These are phyloP conservation scores for Aspergillus flavus DNA, from an alignment of 2,329 filamentous ascomycete genomes.

Conservation along the genomic window DNA sequence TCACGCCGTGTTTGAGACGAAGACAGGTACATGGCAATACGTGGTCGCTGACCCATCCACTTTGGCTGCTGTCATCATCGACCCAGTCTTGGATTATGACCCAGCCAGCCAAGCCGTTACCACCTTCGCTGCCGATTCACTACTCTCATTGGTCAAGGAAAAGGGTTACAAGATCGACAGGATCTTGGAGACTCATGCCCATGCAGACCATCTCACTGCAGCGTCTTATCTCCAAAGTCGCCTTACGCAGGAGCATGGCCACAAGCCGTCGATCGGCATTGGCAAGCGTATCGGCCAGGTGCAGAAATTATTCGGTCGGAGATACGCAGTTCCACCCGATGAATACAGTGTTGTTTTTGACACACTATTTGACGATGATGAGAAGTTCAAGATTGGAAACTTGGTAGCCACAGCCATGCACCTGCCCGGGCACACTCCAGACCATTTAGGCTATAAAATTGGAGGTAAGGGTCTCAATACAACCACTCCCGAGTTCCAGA, in stretches of 20 bases:
- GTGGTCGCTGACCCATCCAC: conserved; percentile 59
- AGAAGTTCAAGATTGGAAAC: conserved; percentile 55
- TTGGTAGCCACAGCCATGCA: conserved; percentile 56
- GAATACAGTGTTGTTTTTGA: conserved; percentile 58
- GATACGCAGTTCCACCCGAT: conserved; percentile 50
- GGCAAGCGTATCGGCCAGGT: conserved; percentile 60
- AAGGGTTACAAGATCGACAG: conserved; percentile 52
- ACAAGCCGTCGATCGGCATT: conserved; percentile 55
- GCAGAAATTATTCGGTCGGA: conserved; percentile 54
- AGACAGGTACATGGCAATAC: conserved; percentile 64
- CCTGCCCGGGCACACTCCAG: conserved; percentile 65
- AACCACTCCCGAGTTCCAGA: no score
- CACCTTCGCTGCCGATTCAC: conserved; percentile 55
- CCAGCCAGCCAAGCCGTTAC: conserved; percentile 46
- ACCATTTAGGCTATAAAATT: conserved; percentile 64
- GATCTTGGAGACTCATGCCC: conserved; percentile 63
- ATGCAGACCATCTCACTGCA: conserved; percentile 60
- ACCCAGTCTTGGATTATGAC: conserved; percentile 64
- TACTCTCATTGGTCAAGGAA: conserved; percentile 50
- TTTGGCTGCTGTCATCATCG: conserved; percentile 58
- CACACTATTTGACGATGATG: conserved; percentile 58
- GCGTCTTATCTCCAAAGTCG: conserved; percentile 58
- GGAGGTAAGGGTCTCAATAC: conserved; percentile 37
- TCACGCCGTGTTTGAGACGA: conserved; percentile 39
- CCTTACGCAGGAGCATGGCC: conserved; percentile 40